These are phyloP conservation scores for Schwanniomyces yamadae DNA, from an alignment of 805 yeast species.

Conservation along the genomic window DNA sequence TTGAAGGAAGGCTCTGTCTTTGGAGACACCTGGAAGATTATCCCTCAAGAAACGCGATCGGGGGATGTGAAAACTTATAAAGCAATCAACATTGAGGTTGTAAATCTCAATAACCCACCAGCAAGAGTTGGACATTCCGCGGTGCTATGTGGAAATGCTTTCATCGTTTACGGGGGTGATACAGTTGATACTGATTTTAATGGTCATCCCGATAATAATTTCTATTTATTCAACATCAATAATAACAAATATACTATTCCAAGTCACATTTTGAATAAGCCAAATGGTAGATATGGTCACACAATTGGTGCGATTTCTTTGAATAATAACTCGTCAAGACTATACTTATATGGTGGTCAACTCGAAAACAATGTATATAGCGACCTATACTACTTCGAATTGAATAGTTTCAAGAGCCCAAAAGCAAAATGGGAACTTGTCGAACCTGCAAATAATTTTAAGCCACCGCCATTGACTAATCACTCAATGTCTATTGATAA, in stretches of 20 bases:
- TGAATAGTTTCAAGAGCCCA: slow-evolving; percentile 80
- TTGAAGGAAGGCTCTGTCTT: slow-evolving; percentile 86
- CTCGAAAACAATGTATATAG: slow-evolving; percentile 78
- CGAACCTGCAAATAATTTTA: slow-evolving; percentile 45
- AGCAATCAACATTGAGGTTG: slow-evolving; percentile 40
- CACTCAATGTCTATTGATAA: slow-evolving; percentile 85
- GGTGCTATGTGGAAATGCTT: slow-evolving; percentile 90
- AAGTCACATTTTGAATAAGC: slow-evolving; percentile 53
- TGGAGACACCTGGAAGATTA: slow-evolving; percentile 93
- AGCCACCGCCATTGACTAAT: slow-evolving; percentile 84
- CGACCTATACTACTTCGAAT: slow-evolving; percentile 83
- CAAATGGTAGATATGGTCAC: slow-evolving; percentile 94
- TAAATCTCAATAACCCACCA: slow-evolving; percentile 79
- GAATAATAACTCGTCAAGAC: slow-evolving; percentile 43
- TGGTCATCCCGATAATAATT: slow-evolving; percentile 82
- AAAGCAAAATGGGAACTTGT: slow-evolving; percentile 82
- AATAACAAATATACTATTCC: slow-evolving; percentile 46
- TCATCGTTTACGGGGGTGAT: slow-evolving; percentile 94
- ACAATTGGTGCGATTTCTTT: slow-evolving; percentile 72
- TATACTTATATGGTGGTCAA: slow-evolving; percentile 94
- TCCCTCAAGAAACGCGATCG: slow-evolving; percentile 40
- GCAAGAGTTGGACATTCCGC: slow-evolving; percentile 97
- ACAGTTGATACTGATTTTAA: slow-evolving; percentile 75
- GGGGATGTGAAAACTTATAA: slow-evolving; percentile 23
- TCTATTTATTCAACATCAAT: slow-evolving; percentile 74